These are phyloP conservation scores for Metschnikowia drakensbergensis DNA, from an alignment of 805 yeast species.

Conservation along the genomic window DNA sequence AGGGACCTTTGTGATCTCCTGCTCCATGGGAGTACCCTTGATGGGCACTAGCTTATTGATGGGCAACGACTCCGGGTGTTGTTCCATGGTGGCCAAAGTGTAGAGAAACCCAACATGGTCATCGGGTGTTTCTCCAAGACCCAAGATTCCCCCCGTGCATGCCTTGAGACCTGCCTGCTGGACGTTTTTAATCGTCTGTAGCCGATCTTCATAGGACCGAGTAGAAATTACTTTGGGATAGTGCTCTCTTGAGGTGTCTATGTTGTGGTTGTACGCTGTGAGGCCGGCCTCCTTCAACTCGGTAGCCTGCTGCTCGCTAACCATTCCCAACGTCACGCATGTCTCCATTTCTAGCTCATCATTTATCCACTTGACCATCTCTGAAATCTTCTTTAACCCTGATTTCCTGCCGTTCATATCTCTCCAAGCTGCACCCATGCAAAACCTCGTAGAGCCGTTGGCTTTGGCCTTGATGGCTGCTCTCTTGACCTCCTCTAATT, in stretches of 20 bases:
- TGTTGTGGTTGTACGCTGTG: constrained; percentile 79
- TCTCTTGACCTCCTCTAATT: constrained; percentile 56
- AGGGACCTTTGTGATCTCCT: constrained; percentile 42
- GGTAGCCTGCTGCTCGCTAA: constrained; percentile 58
- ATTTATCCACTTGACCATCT: constrained; percentile 63
- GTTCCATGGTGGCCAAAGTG: constrained; percentile 61
- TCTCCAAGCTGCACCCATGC: constrained; percentile 88
- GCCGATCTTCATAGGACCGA: constrained; percentile 66
- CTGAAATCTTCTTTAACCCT: constrained; percentile 56
- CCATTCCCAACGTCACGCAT: constrained; percentile 81
- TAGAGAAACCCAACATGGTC: constrained; percentile 64
- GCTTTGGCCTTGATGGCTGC: constrained; percentile 63
- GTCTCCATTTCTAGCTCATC: constrained; percentile 63
- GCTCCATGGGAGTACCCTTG: constrained; percentile 72
- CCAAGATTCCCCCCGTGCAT: constrained; percentile 78
- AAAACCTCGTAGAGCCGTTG: constrained; percentile 74
- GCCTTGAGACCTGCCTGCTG: constrained; percentile 61
- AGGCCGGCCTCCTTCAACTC: constrained; percentile 63
- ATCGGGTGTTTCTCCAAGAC: constrained; percentile 69
- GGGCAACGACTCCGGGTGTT: constrained; percentile 83
- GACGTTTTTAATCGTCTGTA: constrained; percentile 61
- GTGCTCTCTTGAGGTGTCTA: constrained; percentile 76
- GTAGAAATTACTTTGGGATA: constrained; percentile 71
- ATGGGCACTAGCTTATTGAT: constrained; percentile 75
- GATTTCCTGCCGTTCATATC: constrained; percentile 76